Evolutionary conservation across 2,329 filamentous ascomycete genomes (phyloP).

Genomic region (Alternaria triticina): DNA sequence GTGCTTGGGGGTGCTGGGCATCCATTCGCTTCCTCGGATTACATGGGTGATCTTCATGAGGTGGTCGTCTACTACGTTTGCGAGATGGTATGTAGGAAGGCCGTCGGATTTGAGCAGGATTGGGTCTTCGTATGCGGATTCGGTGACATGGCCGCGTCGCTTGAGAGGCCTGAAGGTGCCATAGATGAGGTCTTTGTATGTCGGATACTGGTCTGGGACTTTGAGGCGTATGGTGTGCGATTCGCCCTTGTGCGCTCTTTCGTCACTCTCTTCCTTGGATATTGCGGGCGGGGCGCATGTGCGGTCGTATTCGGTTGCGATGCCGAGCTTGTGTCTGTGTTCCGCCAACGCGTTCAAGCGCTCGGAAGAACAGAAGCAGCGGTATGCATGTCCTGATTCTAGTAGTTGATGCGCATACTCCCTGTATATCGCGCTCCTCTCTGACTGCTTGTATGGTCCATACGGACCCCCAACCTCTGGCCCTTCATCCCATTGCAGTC

Average conservation of each 20-base stretch:
- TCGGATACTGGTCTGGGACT: conserved; percentile 65
- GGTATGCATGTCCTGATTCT: conserved; percentile 76
- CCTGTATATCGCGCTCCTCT: conserved; percentile 76
- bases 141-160: conserved; percentile 47
- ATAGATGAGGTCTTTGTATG: conserved; percentile 81
- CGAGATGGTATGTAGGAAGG: conserved; percentile 93
- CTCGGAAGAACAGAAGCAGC: conserved; percentile 86
- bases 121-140: conserved; percentile 74
- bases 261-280: conserved; percentile 69
- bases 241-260: conserved; percentile 72
- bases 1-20: conserved; percentile 87
- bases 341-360: conserved; percentile 72
- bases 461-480: conserved; percentile 80
- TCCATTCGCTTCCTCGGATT: conserved; percentile 94
- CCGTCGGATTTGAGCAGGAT: conserved; percentile 92
- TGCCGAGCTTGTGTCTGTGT: conserved; percentile 65
- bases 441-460: conserved; percentile 88
- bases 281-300: conserved; percentile 70
- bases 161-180: conserved; percentile 55
- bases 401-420: conserved; percentile 74
- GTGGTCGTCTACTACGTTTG: conserved; percentile 96
- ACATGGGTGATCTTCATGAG: conserved; percentile 96
- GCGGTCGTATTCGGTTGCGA: conserved; percentile 70
- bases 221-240: conserved; percentile 79
- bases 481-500: conserved; percentile 91